Conservation (phyloP, 2,329 filamentous ascomycete genomes). For the Elsinoe ampelina region DNA sequence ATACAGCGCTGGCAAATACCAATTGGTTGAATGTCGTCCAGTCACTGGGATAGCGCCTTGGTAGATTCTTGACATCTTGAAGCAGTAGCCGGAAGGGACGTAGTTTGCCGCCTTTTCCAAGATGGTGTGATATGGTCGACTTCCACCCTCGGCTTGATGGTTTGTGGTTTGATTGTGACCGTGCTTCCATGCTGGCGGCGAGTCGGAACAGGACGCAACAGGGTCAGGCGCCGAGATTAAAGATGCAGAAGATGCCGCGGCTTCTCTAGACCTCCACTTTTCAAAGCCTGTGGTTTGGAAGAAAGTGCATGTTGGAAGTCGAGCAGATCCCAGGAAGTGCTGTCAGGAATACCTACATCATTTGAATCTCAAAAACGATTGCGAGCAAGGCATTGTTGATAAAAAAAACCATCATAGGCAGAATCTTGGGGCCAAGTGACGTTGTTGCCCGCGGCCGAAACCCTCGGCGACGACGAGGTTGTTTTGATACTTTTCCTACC, state of each 20-base stretch:
- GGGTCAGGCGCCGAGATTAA: background rate
- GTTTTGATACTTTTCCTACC: background rate
- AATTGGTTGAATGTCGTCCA: slow-evolving; percentile 51
- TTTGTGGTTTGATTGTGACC: background rate
- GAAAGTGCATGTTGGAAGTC: background rate
- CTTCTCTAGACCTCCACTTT: background rate
- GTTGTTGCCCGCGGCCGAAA: background rate
- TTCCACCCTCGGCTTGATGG: background rate
- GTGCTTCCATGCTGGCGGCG: background rate
- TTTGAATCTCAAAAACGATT: background rate
- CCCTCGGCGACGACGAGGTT: slow-evolving; percentile 6
- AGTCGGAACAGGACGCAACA: background rate
- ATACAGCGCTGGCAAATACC: slow-evolving; percentile 53
- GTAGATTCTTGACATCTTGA: slow-evolving; percentile 25
- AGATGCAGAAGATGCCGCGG: background rate
- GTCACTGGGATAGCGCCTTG: slow-evolving; percentile 26
- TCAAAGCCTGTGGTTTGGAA: background rate
- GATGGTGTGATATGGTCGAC: background rate
- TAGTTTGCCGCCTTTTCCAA: slow-evolving; percentile 15
- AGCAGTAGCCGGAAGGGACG: slow-evolving; percentile 27
- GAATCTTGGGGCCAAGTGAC: background rate
- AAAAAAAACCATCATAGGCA: background rate
- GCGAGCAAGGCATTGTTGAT: slow-evolving; percentile 2
- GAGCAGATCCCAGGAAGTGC: background rate
- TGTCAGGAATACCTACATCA: background rate